Evolutionary conservation across 805 yeast species (phyloP).

Genomic region (Starmerella floricola): DNA sequence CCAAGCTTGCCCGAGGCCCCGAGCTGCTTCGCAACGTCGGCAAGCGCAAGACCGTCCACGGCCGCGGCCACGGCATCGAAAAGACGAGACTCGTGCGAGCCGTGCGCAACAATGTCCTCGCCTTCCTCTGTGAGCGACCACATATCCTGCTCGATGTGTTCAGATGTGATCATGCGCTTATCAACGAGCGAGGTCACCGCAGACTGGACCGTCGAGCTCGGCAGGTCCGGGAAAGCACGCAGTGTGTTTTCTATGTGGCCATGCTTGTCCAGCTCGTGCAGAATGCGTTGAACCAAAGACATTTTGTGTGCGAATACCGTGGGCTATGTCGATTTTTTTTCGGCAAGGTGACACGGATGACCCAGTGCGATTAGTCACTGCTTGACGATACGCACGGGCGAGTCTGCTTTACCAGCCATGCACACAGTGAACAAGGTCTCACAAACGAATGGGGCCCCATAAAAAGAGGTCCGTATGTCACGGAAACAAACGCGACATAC

Average conservation of each 20-base stretch:
- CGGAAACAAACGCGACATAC: too few relatives aligned
- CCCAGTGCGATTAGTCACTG: too few relatives aligned
- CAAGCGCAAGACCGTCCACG: constrained; percentile 67
- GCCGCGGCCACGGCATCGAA: constrained; percentile 59
- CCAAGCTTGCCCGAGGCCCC: constrained; percentile 84
- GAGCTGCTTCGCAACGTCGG: constrained; percentile 51
- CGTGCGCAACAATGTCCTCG: constrained; percentile 57
- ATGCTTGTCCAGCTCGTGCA: constrained; percentile 39
- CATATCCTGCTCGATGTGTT: constrained; percentile 58
- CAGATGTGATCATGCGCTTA: constrained; percentile 63
- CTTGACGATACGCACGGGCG: too few relatives aligned
- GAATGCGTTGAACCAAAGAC: constrained; percentile 20
- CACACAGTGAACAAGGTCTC: too few relatives aligned
- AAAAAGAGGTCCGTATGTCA: too few relatives aligned
- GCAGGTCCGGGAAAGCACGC: constrained; percentile 46
- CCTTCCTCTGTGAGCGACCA: constrained; percentile 78
- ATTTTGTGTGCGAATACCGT: too few relatives aligned
- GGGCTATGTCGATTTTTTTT: too few relatives aligned
- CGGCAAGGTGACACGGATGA: too few relatives aligned
- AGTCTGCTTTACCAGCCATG: too few relatives aligned
- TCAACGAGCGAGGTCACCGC: constrained; percentile 79
- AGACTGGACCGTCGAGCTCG: constrained; percentile 35
- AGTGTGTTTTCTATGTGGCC: constrained; percentile 60
- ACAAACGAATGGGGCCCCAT: too few relatives aligned
- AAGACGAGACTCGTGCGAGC: constrained; percentile 83